Evolutionary conservation across 352 stramenopile species (phyloP).

Genomic region (Phytophthora sojae): DNA sequence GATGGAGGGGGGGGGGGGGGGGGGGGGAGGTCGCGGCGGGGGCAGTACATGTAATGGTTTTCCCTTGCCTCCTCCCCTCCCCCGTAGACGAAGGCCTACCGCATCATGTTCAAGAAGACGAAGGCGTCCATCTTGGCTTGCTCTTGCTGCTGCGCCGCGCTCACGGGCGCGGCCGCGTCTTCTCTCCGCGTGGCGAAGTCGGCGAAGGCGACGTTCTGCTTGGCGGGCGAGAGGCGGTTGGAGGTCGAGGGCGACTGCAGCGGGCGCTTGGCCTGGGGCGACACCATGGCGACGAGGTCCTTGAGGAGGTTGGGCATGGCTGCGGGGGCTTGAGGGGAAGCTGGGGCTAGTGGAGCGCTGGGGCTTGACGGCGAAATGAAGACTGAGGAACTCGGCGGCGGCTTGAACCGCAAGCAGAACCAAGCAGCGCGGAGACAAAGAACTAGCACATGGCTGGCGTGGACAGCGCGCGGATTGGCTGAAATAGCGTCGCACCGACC

Average conservation of each 20-base stretch:
- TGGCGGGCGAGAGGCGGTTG: conserved; percentile 36
- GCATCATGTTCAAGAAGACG: conserved; percentile 56
- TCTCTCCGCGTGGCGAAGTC: conserved; percentile 34
- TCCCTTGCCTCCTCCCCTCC: not conserved
- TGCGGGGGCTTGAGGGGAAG: not conserved
- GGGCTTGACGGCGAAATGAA: conserved; percentile 34
- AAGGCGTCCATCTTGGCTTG: conserved; percentile 57
- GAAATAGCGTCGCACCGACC: not conserved
- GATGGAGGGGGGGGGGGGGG: not conserved
- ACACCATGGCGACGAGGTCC: conserved; percentile 53
- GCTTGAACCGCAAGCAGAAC: conserved; percentile 16
- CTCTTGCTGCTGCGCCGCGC: conserved; percentile 38
- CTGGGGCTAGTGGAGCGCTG: not conserved
- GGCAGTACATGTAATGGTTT: not conserved
- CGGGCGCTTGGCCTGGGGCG: conserved; percentile 42
- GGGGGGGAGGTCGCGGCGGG: not conserved
- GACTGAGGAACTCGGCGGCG: conserved; percentile 17
- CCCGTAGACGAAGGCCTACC: conserved; percentile 27
- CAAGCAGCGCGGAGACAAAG: conserved; percentile 17
- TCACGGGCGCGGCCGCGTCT: conserved; percentile 21
- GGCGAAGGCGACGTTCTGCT: conserved; percentile 32
- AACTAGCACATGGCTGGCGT: not conserved
- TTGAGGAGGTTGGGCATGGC: conserved; percentile 57
- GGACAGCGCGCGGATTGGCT: not conserved
- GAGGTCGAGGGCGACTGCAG: conserved; percentile 36